Base-by-base conservation (phyloP, 2,329 filamentous ascomycete genomes). In the Fusarium sambucinum region DNA sequence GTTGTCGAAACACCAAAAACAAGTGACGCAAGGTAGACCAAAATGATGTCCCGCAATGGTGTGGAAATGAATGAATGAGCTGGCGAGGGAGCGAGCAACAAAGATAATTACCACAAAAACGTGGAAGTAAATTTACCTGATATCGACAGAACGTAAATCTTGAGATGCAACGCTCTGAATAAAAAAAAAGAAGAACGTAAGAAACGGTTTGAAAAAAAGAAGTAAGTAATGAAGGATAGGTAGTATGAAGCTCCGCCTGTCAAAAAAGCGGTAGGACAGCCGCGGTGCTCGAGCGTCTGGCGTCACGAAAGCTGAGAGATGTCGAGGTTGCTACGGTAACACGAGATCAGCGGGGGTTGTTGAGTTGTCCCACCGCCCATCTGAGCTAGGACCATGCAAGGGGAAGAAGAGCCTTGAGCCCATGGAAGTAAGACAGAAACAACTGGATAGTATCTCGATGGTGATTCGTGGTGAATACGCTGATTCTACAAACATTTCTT, bases 251-350 rank as follows among this genome's bases (percentile, higher is more conserved):
- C 56, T 67, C 55, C 53, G 59, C 59, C 63, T 68, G 63, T 68
- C 68, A 70, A 70, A 69, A 67, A 61, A 63, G 67, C 59, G 67
- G 67, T 70, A 70, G 67, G 67, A 55, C 66, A 69, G 51, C 67
- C 47, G 52, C 42, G 63, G 67, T 55, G 67, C 54, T 68, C 23
- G 41, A 65, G 62, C 54, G 60, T 64, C 53, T 59, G 30, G 40
- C 61, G 53, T 64, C 60, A 65, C 61, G 64, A 17, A 29, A 47
- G 53, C 53, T 60, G 54, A 37, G 40, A 65, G 19, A 59, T 17
- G 35, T 46, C 23, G 23, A 23, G 17, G 61, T 64, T 64, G 54
- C 61, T 14, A 64, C 46, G 27, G 61, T 41, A 64, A 64, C 61
- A 37, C 30, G 41, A 64, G 60, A 64, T 64, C 61, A 46, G 61